Conservation (phyloP, 2,329 filamentous ascomycete genomes). For the Cryphonectria naterciae region DNA sequence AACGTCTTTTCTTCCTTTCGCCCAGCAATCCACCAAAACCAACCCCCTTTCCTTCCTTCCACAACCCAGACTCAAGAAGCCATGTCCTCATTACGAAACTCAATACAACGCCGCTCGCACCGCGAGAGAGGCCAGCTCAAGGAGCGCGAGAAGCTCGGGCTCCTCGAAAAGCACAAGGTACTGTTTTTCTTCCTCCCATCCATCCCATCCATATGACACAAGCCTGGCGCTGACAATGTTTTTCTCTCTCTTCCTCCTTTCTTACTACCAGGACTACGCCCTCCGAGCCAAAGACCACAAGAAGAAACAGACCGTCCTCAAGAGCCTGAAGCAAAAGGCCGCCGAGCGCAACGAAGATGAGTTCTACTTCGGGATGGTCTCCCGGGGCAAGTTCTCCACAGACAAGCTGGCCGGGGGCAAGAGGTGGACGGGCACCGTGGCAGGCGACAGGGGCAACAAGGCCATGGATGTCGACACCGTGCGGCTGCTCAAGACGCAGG, state of each 20-base stretch:
- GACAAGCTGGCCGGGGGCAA: conserved; percentile 51
- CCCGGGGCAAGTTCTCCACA: conserved; percentile 59
- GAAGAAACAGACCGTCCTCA: conserved; percentile 65
- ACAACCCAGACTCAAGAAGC: not conserved
- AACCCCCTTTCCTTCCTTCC: not conserved
- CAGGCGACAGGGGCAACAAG: conserved; percentile 61
- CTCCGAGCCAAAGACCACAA: conserved; percentile 69
- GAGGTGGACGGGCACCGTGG: conserved; percentile 58
- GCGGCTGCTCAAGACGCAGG: conserved; percentile 70
- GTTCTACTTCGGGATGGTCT: conserved; percentile 73
- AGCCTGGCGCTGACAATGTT: not conserved
- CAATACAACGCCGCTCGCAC: conserved; percentile 81
- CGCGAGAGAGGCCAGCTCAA: conserved; percentile 86
- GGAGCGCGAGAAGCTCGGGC: conserved; percentile 82
- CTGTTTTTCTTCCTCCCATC: conserved; percentile 16
- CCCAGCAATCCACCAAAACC: conserved; percentile 3
- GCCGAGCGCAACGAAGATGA: conserved; percentile 72
- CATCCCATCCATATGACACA: not conserved
- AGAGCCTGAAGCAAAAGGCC: conserved; percentile 63
- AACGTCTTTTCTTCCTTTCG: not conserved
- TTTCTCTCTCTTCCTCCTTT: not conserved
- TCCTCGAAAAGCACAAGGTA: conserved; percentile 95
- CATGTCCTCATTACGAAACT: conserved; percentile 65
- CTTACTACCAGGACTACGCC: conserved; percentile 58
- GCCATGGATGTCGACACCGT: conserved; percentile 60